A percentile compares a stretch with the other conserved stretches of the same genome.
Conservation (phyloP, 1,284 basidiomycete species). For the Naganishia sp. region DNA sequence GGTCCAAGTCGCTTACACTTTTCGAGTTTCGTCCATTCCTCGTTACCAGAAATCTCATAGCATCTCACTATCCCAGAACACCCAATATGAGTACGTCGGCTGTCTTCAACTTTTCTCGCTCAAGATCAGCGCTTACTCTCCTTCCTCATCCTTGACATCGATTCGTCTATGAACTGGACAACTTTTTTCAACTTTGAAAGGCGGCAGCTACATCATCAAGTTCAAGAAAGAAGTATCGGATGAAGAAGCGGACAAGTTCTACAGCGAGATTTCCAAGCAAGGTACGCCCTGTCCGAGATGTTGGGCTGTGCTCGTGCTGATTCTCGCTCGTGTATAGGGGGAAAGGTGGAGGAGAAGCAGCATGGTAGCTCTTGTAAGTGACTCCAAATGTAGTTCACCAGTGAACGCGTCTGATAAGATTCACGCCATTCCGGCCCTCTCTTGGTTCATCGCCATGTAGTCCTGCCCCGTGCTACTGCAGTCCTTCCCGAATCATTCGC, state of each 20-base stretch:
- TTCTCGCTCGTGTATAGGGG: slow-evolving; percentile 6
- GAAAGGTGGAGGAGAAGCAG: slow-evolving; percentile 25
- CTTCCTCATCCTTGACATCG: not conserved
- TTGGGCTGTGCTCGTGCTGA: not conserved
- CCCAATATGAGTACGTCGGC: not conserved
- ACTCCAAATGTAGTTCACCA: not conserved
- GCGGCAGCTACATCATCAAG: slow-evolving; percentile 32
- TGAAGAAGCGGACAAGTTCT: slow-evolving; percentile 25
- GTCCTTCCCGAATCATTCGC: slow-evolving; percentile 26
- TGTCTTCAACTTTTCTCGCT: not conserved
- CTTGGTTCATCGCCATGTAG: slow-evolving; percentile 1
- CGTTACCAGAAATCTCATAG: too few relatives aligned
- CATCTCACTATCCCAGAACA: too few relatives aligned
- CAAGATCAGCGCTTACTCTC: not conserved
- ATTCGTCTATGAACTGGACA: not conserved
- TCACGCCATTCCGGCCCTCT: not conserved
- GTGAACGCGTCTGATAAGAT: not conserved
- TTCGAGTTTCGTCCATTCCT: too few relatives aligned
- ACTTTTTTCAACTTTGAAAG: not conserved
- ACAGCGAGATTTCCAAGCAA: slow-evolving; percentile 21
- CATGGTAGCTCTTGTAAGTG: slow-evolving; percentile 26
- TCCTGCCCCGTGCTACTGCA: slow-evolving; percentile 29
- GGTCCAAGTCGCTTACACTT: too few relatives aligned
- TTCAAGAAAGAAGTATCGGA: slow-evolving; percentile 31
- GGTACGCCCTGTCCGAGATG: slow-evolving; percentile 5